Evolutionary conservation across 768 basidiomycete genomes (phyloP).

Genomic region (Calocybe cyanea): DNA sequence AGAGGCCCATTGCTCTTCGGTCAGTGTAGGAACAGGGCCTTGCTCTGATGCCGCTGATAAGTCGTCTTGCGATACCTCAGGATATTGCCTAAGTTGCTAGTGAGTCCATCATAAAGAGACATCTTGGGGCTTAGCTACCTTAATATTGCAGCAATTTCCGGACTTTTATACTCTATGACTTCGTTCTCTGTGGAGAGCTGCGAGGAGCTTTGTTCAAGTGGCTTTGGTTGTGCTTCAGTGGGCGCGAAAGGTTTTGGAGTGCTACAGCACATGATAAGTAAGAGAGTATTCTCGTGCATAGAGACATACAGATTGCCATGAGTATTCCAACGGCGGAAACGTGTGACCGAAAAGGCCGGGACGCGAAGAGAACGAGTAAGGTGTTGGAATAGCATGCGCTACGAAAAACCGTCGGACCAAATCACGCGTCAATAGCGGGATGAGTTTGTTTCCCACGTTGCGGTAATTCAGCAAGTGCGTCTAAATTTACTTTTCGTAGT

Average conservation of each 20-base stretch:
- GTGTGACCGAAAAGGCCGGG: slow-evolving; percentile 11
- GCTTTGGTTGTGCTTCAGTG: background rate
- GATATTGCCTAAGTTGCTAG: slow-evolving; percentile 1
- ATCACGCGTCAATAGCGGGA: slow-evolving; percentile 6
- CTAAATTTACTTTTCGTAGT: too few species aligned
- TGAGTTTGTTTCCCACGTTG: slow-evolving; percentile 14
- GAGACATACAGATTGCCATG: slow-evolving; percentile 6
- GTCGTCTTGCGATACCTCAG: slow-evolving; percentile 10
- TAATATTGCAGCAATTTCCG: slow-evolving; percentile 3
- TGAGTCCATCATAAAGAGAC: background rate
- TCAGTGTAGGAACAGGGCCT: slow-evolving; percentile 16
- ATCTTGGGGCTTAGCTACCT: background rate
- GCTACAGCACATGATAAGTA: background rate
- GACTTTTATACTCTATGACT: slow-evolving; percentile 5
- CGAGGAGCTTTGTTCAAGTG: background rate
- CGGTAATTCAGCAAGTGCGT: background rate
- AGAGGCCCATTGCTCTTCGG: slow-evolving; percentile 48
- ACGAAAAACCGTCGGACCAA: background rate
- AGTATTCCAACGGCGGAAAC: slow-evolving; percentile 12
- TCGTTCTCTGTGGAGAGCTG: slow-evolving; percentile 2
- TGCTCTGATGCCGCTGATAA: slow-evolving; percentile 8
- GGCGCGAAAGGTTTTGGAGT: slow-evolving; percentile 4
- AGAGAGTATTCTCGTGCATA: background rate
- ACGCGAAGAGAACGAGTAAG: slow-evolving; percentile 14
- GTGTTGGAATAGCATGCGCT: background rate